Percentiles rank a stretch among this genome's conserved stretches.
Evolutionary conservation across 2,329 filamentous ascomycete species (phyloP).

Genomic region (Arthrinium phaeospermum): DNA sequence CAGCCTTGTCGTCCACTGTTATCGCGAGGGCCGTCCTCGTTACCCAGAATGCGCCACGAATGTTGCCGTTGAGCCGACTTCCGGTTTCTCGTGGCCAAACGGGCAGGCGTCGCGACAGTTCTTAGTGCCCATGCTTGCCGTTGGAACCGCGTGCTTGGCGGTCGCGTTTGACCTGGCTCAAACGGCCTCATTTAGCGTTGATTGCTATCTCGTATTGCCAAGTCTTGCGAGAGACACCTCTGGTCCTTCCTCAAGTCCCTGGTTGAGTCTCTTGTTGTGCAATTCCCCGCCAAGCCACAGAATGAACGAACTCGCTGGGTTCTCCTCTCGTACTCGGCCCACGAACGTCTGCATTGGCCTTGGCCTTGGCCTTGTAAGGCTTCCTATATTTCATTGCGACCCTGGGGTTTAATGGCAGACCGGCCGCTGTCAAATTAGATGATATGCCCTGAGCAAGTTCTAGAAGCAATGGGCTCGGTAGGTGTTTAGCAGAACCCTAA

Average conservation of each 20-base stretch:
- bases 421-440: neutral
- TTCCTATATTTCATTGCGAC: neutral
- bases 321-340: neutral
- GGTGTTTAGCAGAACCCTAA: neutral
- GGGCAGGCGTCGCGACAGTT: neutral
- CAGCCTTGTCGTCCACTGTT: neutral
- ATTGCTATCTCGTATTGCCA: neutral
- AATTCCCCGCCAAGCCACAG: neutral
- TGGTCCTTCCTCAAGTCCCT: neutral
- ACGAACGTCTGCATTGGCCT: neutral
- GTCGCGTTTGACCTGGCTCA: neutral
- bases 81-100: neutral
- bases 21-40: neutral
- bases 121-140: neutral
- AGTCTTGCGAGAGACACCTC: neutral
- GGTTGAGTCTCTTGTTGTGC: neutral
- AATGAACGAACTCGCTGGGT: neutral
- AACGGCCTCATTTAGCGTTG: neutral
- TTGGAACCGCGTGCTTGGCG: neutral
- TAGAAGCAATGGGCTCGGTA: neutral
- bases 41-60: neutral
- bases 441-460: neutral
- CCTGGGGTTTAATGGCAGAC: neutral
- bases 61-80: neutral
- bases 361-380: neutral